phyloP scores from a whole-genome alignment of 345 rosid species.

The Linum trigynum region DNA sequence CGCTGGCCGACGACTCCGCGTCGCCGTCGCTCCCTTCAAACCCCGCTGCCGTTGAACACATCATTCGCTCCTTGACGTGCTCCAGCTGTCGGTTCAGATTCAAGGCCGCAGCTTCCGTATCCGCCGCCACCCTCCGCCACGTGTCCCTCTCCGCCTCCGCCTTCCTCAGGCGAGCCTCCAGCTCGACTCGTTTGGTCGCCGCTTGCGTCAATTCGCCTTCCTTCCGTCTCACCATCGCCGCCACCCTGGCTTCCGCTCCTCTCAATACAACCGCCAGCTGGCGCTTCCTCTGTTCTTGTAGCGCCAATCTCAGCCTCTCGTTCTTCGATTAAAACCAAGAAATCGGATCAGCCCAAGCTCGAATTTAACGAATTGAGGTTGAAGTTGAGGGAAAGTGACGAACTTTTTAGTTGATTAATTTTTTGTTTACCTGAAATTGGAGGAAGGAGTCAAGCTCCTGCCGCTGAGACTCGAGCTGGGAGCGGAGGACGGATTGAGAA shows the following conservation, averaged over 20 bases:
- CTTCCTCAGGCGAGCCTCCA: slow-evolving; percentile 40
- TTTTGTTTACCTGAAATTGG: not conserved
- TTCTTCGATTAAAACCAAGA: slow-evolving; percentile 23
- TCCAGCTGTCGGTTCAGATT: slow-evolving; percentile 38
- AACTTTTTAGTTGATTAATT: not conserved
- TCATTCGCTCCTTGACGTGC: slow-evolving; percentile 15
- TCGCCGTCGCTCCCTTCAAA: not conserved
- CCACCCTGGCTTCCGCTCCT: slow-evolving; percentile 34
- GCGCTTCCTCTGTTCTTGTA: slow-evolving; percentile 54
- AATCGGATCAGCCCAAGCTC: too few species aligned
- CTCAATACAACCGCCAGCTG: slow-evolving; percentile 29
- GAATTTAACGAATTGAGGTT: not conserved
- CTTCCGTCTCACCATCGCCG: slow-evolving; percentile 35
- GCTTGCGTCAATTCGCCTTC: slow-evolving; percentile 56
- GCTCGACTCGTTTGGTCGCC: slow-evolving; percentile 38
- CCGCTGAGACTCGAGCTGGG: not conserved
- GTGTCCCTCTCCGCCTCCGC: slow-evolving; percentile 47
- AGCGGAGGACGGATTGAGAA: not conserved
- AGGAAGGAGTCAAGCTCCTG: slow-evolving; percentile 1
- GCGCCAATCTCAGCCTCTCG: slow-evolving; percentile 35
- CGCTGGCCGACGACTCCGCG: slow-evolving; percentile 14
- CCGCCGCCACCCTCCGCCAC: slow-evolving; percentile 55
- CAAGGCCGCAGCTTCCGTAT: slow-evolving; percentile 44
- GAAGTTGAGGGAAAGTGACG: not conserved
- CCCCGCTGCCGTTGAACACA: not conserved